Conservation (phyloP, 805 yeast genomes). For the Cephaloascus albidus region DNA sequence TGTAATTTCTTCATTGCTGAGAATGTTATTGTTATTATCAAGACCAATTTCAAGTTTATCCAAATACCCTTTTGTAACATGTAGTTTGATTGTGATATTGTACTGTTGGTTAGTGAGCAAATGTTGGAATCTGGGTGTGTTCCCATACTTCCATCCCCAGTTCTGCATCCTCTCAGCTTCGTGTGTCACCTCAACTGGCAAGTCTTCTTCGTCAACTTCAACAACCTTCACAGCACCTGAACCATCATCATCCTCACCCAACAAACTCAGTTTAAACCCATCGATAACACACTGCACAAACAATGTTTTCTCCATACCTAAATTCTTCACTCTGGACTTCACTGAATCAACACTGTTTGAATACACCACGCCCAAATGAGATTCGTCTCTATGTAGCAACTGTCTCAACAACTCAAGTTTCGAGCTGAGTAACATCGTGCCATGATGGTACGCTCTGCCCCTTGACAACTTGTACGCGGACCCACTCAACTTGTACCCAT, state of each 20-base stretch:
- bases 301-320: slow-evolving; percentile 32
- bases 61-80: slow-evolving; percentile 42
- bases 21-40: slow-evolving; percentile 12
- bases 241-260: slow-evolving; percentile 5
- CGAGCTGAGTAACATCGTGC: slow-evolving; percentile 80
- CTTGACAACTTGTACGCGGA: slow-evolving; percentile 83
- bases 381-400: slow-evolving; percentile 42
- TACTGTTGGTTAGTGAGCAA: slow-evolving; percentile 22
- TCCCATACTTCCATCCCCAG: slow-evolving; percentile 73
- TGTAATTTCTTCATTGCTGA: slow-evolving; percentile 12
- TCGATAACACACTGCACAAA: slow-evolving; percentile 35
- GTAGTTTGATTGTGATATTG: slow-evolving; percentile 21
- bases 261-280: slow-evolving; percentile 27
- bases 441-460: slow-evolving; percentile 87
- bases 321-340: slow-evolving; percentile 67
- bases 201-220: slow-evolving; percentile 16
- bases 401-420: slow-evolving; percentile 48
- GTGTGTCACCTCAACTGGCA: slow-evolving; percentile 27
- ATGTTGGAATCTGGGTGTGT: slow-evolving; percentile 68
- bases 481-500: slow-evolving; percentile 68
- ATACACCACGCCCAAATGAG: slow-evolving; percentile 28
- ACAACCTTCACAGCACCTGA: slow-evolving; percentile 10
- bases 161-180: slow-evolving; percentile 31
- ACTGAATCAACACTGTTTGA: slow-evolving; percentile 66
- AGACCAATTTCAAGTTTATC: slow-evolving; percentile 1